Percentiles rank a stretch among this genome's conserved stretches.
These are phyloP conservation scores for Rhizoctonia solani DNA, from an alignment of 1,284 basidiomycete species.

Conservation along the genomic window DNA sequence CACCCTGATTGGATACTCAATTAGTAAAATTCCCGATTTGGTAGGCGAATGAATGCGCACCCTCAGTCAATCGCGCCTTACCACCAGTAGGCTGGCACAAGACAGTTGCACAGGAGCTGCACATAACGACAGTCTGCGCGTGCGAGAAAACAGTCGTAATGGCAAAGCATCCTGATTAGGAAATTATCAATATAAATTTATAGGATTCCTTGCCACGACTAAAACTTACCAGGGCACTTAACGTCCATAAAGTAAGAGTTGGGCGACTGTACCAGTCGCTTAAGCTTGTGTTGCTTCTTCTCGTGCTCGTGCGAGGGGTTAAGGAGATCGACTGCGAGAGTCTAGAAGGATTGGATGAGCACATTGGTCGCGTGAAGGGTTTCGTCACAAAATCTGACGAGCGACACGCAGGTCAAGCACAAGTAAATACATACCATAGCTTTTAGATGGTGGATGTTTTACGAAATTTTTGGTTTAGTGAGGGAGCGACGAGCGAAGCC, in stretches of 20 bases:
- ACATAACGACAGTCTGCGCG: slow-evolving; percentile 91
- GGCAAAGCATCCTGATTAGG: slow-evolving; percentile 79
- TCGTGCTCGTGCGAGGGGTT: slow-evolving; percentile 91
- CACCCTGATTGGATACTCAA: slow-evolving; percentile 58
- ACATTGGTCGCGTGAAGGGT: slow-evolving; percentile 4
- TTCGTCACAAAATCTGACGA: neutral
- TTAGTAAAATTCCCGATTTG: slow-evolving; percentile 18
- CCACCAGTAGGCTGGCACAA: slow-evolving; percentile 99
- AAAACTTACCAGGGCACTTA: slow-evolving; percentile 87
- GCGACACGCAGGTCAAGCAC: neutral
- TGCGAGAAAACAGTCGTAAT: slow-evolving; percentile 97
- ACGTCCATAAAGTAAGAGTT: slow-evolving; percentile 99
- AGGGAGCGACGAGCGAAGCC: slow-evolving; percentile 10
- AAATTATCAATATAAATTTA: neutral
- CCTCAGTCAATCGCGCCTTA: slow-evolving; percentile 97
- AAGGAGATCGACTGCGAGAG: slow-evolving; percentile 98
- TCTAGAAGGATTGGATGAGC: slow-evolving; percentile 56
- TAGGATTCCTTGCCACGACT: neutral
- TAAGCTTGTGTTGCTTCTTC: slow-evolving; percentile 96
- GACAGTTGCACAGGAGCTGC: slow-evolving; percentile 91
- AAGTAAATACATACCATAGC: slow-evolving; percentile 10
- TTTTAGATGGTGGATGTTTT: neutral
- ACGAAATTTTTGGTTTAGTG: neutral
- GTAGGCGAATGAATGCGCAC: slow-evolving; percentile 58
- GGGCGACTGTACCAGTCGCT: slow-evolving; percentile 96